phyloP scores from a whole-genome alignment of 805 yeast genomes.

The Candida chauliodis region DNA sequence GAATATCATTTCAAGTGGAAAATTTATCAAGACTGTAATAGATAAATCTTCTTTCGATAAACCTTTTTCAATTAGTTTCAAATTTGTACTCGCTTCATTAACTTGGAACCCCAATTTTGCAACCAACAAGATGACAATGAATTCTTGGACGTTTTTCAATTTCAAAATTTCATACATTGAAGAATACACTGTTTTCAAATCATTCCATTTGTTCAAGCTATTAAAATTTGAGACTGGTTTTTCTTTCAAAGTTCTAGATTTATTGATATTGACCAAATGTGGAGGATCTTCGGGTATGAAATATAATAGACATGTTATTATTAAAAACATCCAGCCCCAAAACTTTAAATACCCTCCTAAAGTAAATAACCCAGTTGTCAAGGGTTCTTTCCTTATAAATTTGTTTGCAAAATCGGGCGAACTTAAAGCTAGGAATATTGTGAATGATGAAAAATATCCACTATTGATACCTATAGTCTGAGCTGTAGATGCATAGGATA shows the following conservation, averaged over 20 bases:
- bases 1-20: constrained; percentile 92
- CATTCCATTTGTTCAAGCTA: constrained; percentile 14
- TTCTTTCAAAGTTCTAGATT: constrained; percentile 24
- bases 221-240: constrained; percentile 23
- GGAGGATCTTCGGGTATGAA: constrained; percentile 72
- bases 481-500: constrained; percentile 94
- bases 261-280: constrained; percentile 35
- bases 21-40: constrained; percentile 86
- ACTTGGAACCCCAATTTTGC: constrained; percentile 93
- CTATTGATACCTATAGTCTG: constrained; percentile 93
- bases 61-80: constrained; percentile 87
- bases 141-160: constrained; percentile 66
- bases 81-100: constrained; percentile 92
- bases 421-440: constrained; percentile 85
- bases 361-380: constrained; percentile 62
- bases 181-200: constrained; percentile 52
- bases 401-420: constrained; percentile 91
- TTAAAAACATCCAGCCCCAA: constrained; percentile 71
- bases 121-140: constrained; percentile 69
- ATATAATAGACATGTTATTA: constrained; percentile 60
- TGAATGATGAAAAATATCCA: constrained; percentile 89
- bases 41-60: constrained; percentile 91
- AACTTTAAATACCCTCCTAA: constrained; percentile 72
- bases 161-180: constrained; percentile 69
- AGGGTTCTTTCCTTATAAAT: constrained; percentile 63